Percentiles rank a stretch among this genome's conserved stretches.
phyloP scores from a whole-genome alignment of 768 basidiomycete genomes.

The Leccinum subgranulosum region DNA sequence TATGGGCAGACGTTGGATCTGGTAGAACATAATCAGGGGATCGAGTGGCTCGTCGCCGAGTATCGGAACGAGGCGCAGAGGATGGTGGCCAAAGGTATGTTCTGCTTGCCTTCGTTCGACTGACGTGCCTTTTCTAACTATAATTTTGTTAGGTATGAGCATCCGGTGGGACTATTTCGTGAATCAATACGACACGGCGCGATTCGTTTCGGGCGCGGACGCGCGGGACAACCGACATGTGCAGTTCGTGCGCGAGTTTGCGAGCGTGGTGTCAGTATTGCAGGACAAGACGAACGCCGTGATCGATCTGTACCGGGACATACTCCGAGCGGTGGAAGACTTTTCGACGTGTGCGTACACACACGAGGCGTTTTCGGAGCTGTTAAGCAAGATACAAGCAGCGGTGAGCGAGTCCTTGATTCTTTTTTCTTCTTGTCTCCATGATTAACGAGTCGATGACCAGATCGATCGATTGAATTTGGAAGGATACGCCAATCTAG shows the following conservation, averaged over 20 bases:
- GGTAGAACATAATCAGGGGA: constrained; percentile 85
- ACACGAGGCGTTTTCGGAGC: constrained; percentile 74
- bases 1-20: constrained; percentile 94
- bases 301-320: constrained; percentile 88
- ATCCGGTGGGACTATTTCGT: constrained; percentile 98
- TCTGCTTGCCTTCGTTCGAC: neutral
- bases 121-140: neutral
- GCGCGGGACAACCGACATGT: constrained; percentile 85
- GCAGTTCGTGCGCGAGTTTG: constrained; percentile 93
- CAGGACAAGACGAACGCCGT: constrained; percentile 97
- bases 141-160: constrained; percentile 66
- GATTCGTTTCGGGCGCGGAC: constrained; percentile 72
- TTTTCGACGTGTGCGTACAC: constrained; percentile 85
- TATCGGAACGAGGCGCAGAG: constrained; percentile 90
- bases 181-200: constrained; percentile 83
- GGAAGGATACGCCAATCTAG: constrained; percentile 93
- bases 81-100: constrained; percentile 85
- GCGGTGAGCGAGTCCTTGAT: constrained; percentile 46
- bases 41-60: constrained; percentile 93
- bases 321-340: constrained; percentile 81
- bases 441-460: neutral
- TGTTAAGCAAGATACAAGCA: constrained; percentile 77
- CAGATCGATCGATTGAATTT: constrained; percentile 93
- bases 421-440: neutral
- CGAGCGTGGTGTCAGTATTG: constrained; percentile 85